Evolutionary conservation across 1,139 yeast species (phyloP), one percentile per base, ranked within the genome.

Genomic region (Torulaspora globosa): DNA sequence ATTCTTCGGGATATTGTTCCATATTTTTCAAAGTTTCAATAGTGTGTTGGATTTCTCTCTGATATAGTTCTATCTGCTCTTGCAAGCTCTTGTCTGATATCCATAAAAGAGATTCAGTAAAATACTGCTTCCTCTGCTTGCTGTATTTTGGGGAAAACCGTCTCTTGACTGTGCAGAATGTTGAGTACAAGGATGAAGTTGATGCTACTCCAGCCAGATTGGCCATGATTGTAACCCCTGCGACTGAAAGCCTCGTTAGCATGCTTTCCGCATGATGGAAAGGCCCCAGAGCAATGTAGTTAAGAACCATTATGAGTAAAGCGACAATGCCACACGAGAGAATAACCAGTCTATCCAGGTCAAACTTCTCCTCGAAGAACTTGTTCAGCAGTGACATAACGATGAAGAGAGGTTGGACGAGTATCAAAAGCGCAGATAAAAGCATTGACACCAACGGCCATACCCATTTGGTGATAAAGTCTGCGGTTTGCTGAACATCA

Each of bases 201-300:
- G 89, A 81, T 1, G 92, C 92, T 36, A 85, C 70, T 0, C 94
- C 95, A 2, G 89, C 81, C 32, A 86, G 67, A 0, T 78, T 62
- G 0, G 90, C 88, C 74, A 84, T 81, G 32, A 82, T 69, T 1
- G 87, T 79, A 21, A 85, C 80, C 1, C 95, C 95, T 12, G 80
- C 73, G 42, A 85, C 74, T 2, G 86, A 81, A 3, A 85, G 68
- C 51, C 84, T 78, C 43, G 83, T 80, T 30, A 82, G 71, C 53
- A 58, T 49, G 51, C 73, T 74, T 8, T 48, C 41, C 56, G 68
- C 55, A 70, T 78, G 42, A 67, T 56, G 26, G 67, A 62, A 63
- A 8, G 67, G 68, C 1, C 67, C 68, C 29, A 59, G 42, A 6
- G 50, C 44, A 5, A 59, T 39, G 19, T 44, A 41, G 14, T 48